Base-by-base conservation (phyloP, 768 basidiomycete species). In the Lactarius vividus region DNA sequence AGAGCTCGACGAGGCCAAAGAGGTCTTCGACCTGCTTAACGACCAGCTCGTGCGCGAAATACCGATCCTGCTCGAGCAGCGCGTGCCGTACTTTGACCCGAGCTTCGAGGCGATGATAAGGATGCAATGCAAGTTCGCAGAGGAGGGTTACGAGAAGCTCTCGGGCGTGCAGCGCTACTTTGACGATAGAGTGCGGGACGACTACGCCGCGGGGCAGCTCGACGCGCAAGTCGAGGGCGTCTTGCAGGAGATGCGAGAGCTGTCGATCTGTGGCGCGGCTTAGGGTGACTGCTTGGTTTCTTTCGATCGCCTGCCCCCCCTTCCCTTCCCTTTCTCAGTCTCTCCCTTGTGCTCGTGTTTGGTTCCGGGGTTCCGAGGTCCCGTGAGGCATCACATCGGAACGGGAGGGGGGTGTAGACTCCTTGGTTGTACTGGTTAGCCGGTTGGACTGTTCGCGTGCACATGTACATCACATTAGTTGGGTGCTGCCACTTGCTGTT, bases 81-180 rank as follows among this genome's bases (percentile, higher is more conserved):
- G 97, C 44, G 91, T 99, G 29, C 97, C 97, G 0, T 99, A 93
- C 82, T 96, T 98, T 69, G 97, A 98, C 76, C 97, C 97, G 5
- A 95, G 92, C 71, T 98, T 98, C 75, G 97, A 98, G 78, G 93
- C 96, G 55, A 98, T 98, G 96, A 94, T 95, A 69, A 85, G 97
- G 35, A 92, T 97, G 87, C 97, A 99, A 74, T 86, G 92, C 73
- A 95, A 96, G 73, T 98, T 98, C 74, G 96, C 96, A 0, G 94
- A 98, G 76, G 96, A 99, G 72, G 96, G 96, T 0, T 98, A 99
- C 75, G 95, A 98, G 79, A 97, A 95, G 78, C 85, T 98, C 59
- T 90, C 94, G 58, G 88, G 93, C 54, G 96, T 98, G 10, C 96
- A 99, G 76, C 81, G 94, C 67, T 96, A 95, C 77, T 98, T 98